Evolutionary conservation across 306 rosid species (phyloP).

Genomic region (Medicago truncatula): DNA sequence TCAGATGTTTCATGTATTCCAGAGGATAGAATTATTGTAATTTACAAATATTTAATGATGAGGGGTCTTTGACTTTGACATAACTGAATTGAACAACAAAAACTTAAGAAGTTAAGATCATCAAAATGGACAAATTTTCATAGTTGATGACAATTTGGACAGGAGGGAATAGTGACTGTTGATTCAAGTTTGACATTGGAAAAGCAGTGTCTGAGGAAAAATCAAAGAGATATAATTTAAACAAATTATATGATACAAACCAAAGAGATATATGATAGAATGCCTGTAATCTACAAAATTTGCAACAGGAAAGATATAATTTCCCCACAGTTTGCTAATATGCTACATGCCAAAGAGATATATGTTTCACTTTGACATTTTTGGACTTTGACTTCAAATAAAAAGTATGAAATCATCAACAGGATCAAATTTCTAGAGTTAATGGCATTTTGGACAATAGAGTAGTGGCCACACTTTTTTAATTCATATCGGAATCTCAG

Average conservation of each 20-base stretch:
- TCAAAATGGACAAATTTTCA: background rate
- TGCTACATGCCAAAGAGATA: background rate
- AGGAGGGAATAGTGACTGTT: background rate
- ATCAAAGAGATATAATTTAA: background rate
- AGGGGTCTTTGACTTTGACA: constrained; percentile 3
- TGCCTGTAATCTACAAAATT: background rate
- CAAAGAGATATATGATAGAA: background rate
- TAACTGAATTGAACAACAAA: constrained; percentile 3
- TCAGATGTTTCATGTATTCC: background rate
- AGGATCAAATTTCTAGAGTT: background rate
- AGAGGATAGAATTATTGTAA: constrained; percentile 18
- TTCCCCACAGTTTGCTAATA: background rate
- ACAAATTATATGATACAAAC: no score
- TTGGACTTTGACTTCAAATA: background rate
- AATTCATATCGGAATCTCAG: background rate
- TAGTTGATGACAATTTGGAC: background rate
- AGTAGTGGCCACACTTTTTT: background rate
- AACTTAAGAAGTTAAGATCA: background rate
- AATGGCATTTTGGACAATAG: no score
- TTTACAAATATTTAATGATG: background rate
- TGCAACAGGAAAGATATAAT: background rate
- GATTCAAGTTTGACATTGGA: no score
- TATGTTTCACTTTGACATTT: background rate
- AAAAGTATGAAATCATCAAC: background rate
- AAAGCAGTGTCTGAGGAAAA: background rate